A percentile compares a stretch with the other conserved stretches of the same genome.
These are phyloP conservation scores for Calonectria hawksworthii DNA, from an alignment of 2,329 filamentous ascomycete genomes.

Conservation along the genomic window DNA sequence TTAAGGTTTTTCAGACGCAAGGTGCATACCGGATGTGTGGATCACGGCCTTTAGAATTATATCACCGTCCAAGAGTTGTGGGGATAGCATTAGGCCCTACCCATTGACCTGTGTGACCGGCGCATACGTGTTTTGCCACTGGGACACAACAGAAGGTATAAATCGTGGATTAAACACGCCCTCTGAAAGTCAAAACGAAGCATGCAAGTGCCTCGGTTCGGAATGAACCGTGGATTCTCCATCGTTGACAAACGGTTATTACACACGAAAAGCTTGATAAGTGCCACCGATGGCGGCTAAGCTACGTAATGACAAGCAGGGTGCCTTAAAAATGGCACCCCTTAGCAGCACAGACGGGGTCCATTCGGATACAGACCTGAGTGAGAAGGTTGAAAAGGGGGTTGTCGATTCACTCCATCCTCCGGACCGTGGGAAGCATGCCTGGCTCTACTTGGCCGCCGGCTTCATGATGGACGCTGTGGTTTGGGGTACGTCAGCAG, in stretches of 20 bases:
- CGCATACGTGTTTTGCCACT: neutral
- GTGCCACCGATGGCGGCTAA: neutral
- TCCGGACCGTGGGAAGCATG: constrained; percentile 18
- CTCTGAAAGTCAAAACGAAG: neutral
- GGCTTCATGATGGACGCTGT: constrained; percentile 13
- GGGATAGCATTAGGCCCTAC: neutral
- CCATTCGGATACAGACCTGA: neutral
- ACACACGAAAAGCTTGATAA: neutral
- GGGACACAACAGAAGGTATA: neutral
- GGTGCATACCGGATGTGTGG: neutral
- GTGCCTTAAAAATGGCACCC: neutral
- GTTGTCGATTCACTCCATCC: neutral
- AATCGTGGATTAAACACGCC: constrained; percentile 1
- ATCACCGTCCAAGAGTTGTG: neutral
- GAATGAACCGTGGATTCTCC: neutral
- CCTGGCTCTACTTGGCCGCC: constrained; percentile 19
- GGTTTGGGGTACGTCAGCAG: constrained; percentile 14
- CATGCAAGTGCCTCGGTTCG: neutral
- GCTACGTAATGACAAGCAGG: neutral
- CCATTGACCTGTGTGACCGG: neutral
- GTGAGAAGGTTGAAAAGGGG: neutral
- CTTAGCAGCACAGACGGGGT: neutral
- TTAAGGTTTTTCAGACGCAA: neutral
- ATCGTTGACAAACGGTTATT: neutral
- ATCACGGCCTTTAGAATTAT: neutral